Conservation (phyloP, 768 basidiomycete genomes). For the Mycena filopes region DNA sequence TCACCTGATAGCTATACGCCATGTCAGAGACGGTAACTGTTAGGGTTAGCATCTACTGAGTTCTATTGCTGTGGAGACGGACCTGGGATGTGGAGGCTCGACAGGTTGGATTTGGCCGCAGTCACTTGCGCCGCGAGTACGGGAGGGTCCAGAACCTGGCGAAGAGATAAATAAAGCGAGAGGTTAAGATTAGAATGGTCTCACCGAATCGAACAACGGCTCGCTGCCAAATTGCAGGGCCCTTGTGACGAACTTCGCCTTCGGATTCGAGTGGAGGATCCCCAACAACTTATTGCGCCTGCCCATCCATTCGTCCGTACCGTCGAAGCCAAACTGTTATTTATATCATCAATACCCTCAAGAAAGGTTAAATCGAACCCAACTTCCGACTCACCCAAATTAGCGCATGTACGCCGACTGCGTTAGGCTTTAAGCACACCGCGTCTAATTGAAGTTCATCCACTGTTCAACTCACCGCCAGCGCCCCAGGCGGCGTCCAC, state of each 20-base stretch:
- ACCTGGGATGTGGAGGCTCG: slow-evolving; percentile 67
- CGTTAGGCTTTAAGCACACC: slow-evolving; percentile 10
- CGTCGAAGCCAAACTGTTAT: slow-evolving; percentile 60
- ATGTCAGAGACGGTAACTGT: slow-evolving; percentile 76
- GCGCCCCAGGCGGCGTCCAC: slow-evolving; percentile 76
- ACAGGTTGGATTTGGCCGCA: slow-evolving; percentile 59
- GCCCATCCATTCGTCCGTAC: slow-evolving; percentile 59
- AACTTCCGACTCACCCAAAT: slow-evolving; percentile 65
- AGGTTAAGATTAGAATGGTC: not conserved
- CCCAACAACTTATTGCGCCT: slow-evolving; percentile 64
- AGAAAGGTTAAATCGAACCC: not conserved
- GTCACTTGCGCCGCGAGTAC: slow-evolving; percentile 63
- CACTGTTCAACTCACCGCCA: slow-evolving; percentile 37
- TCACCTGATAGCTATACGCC: slow-evolving; percentile 66
- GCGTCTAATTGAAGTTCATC: not conserved
- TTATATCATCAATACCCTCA: slow-evolving; percentile 11
- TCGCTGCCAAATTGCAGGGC: slow-evolving; percentile 79
- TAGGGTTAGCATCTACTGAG: too few species aligned
- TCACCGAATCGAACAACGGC: slow-evolving; percentile 64
- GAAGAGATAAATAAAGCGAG: not conserved
- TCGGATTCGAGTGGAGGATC: slow-evolving; percentile 66
- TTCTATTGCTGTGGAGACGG: too few species aligned
- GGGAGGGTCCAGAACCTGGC: slow-evolving; percentile 55
- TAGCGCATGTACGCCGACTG: slow-evolving; percentile 75
- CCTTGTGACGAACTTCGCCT: slow-evolving; percentile 72